Conservation (phyloP, 768 basidiomycete genomes). For the Trametes sanguinea region DNA sequence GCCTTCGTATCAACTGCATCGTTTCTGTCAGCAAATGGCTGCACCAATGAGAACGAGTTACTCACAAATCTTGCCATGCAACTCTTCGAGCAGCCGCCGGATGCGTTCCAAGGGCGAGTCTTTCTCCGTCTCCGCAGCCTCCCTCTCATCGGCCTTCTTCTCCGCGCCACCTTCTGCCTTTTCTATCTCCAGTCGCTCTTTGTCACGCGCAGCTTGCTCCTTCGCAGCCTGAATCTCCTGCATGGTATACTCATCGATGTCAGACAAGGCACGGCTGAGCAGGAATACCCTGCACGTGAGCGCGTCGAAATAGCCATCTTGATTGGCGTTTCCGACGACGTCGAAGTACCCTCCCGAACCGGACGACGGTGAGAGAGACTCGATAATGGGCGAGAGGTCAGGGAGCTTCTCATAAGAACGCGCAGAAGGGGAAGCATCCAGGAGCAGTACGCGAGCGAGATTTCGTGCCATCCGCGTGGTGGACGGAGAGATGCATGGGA, state of each 20-base stretch:
- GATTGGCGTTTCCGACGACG: constrained; percentile 48
- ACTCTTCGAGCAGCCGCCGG: constrained; percentile 46
- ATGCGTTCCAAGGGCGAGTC: constrained; percentile 45
- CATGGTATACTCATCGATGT: constrained; percentile 57
- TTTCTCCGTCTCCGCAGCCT: neutral
- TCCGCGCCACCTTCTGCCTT: constrained; percentile 39
- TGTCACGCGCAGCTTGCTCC: constrained; percentile 8
- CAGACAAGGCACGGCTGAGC: constrained; percentile 58
- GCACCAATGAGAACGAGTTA: constrained; percentile 4
- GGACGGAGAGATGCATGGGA: constrained; percentile 52
- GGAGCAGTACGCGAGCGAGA: constrained; percentile 54
- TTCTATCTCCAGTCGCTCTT: constrained; percentile 31
- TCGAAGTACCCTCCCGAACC: constrained; percentile 52
- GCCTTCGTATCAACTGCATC: constrained; percentile 68
- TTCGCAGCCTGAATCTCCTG: constrained; percentile 40
- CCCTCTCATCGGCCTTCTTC: neutral
- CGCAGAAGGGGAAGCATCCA: neutral
- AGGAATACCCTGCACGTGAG: constrained; percentile 57
- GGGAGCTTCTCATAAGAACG: constrained; percentile 37
- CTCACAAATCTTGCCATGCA: constrained; percentile 67
- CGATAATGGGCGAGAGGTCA: constrained; percentile 50
- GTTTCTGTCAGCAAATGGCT: neutral
- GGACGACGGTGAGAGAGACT: constrained; percentile 48
- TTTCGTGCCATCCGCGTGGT: constrained; percentile 58
- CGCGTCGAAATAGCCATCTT: constrained; percentile 56